phyloP scores from a whole-genome alignment of 2,329 filamentous ascomycete species.

The Arthroderma sp. region DNA sequence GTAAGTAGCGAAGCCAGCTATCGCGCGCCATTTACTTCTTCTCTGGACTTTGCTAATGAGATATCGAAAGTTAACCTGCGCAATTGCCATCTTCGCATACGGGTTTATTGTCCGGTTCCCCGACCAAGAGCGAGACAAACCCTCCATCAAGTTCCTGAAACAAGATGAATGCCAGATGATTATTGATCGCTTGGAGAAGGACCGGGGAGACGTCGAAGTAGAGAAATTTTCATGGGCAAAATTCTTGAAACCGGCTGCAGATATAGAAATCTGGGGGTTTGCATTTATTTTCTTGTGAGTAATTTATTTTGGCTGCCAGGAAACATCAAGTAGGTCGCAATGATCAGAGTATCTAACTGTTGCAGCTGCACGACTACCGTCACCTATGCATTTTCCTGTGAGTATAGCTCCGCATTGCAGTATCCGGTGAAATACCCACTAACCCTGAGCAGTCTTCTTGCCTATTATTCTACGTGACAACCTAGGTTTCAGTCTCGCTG shows the following conservation, averaged over 20 bases:
- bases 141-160: slow-evolving; percentile 26
- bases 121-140: slow-evolving; percentile 6
- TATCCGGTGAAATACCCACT: neutral
- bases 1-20: slow-evolving; percentile 2
- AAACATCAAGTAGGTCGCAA: neutral
- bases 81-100: slow-evolving; percentile 6
- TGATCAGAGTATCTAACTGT: neutral
- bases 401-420: neutral
- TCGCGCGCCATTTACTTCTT: neutral
- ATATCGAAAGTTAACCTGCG: slow-evolving; percentile 5
- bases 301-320: neutral
- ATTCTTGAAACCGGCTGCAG: slow-evolving; percentile 30
- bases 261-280: slow-evolving; percentile 38
- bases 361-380: slow-evolving; percentile 55
- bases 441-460: slow-evolving; percentile 36
- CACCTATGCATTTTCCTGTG: slow-evolving; percentile 55
- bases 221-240: slow-evolving; percentile 30
- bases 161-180: slow-evolving; percentile 33
- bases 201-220: slow-evolving; percentile 34
- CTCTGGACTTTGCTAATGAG: neutral
- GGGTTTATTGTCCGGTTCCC: slow-evolving; percentile 9
- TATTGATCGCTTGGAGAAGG: slow-evolving; percentile 34
- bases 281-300: slow-evolving; percentile 32
- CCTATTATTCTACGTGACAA: slow-evolving; percentile 51
- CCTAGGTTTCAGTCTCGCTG: slow-evolving; percentile 49